Base-by-base conservation (phyloP, 805 yeast genomes). In the Starmerella floris region DNA sequence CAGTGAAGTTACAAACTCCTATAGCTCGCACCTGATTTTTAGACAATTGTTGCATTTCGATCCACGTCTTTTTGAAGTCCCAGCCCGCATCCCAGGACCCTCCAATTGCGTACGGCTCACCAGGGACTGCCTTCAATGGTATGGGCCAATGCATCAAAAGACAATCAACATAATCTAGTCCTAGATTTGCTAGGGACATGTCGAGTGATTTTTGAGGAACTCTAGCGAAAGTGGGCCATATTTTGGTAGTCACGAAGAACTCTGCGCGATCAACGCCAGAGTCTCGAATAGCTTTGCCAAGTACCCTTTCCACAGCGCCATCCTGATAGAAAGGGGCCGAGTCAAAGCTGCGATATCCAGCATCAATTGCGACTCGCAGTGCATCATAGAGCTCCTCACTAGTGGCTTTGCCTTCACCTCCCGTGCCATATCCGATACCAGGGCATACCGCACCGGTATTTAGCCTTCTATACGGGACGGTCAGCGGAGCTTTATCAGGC, bases 81-180 rank as follows among this genome's bases (percentile, higher is more conserved):
- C 49, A 45, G 31, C 49, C 38, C 3, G 54, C 32, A 23, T 51
- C 54, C 51, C 53, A 50, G n/a, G 30, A 3, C 20, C 30, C 39
- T 11, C 54, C 54, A 32, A 54, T 47, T 38, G 57, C 61, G 35
- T 50, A 50, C 15, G 51, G 51, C 33, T 51, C 49, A 1, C 36
- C 47, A 11, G 45, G 46, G 3, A 50, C 48, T 4, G 48, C 49
- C 37, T 33, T 22, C 16, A 50, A 39, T 13, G 55, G 51, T 33
- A 72, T 71, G 5, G 94, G 94, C 93, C 93, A 83, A 62, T 83
- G 94, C 58, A 83, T 70, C 56, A 83, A 68, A 57, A 77, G 76
- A 45, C 83, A 64, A 57, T 83, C 94, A 41, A 83, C 79, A 55
- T 83, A 83, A 39, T 79, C 88, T 51, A 81, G 56, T 0, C 76